These are phyloP conservation scores for Vanrija humicola DNA, from an alignment of 1,284 basidiomycete genomes.

Conservation along the genomic window DNA sequence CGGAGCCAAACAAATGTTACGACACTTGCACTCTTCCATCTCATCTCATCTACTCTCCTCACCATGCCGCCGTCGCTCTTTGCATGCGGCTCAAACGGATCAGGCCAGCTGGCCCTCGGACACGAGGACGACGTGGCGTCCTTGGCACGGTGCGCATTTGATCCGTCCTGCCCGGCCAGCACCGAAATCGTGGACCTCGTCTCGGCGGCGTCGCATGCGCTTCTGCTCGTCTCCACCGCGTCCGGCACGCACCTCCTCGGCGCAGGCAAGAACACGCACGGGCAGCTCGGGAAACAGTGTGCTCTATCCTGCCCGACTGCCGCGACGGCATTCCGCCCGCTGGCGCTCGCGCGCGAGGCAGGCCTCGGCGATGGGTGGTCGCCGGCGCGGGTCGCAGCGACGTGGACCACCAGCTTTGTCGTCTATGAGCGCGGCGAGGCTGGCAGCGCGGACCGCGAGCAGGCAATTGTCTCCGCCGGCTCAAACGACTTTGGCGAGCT, in stretches of 20 bases:
- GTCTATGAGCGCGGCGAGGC: conserved; percentile 32
- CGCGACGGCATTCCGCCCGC: conserved; percentile 24
- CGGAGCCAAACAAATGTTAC: not conserved
- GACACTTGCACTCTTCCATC: not conserved
- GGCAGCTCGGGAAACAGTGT: conserved; percentile 38
- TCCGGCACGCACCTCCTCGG: conserved; percentile 24
- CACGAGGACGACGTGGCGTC: conserved; percentile 58
- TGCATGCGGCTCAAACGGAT: conserved; percentile 71
- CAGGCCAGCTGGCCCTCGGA: conserved; percentile 66
- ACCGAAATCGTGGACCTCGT: conserved; percentile 28
- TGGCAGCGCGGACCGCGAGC: conserved; percentile 37
- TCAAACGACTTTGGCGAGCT: conserved; percentile 77
- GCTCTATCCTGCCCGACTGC: conserved; percentile 22
- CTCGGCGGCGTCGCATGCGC: conserved; percentile 35
- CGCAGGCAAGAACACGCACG: conserved; percentile 41
- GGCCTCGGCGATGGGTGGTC: conserved; percentile 22
- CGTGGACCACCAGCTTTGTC: conserved; percentile 79
- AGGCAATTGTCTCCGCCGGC: conserved; percentile 73
- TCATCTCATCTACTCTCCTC: not conserved
- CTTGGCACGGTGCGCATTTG: conserved; percentile 54
- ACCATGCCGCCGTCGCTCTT: conserved; percentile 40
- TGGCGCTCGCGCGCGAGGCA: conserved; percentile 17
- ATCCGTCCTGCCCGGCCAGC: conserved; percentile 19
- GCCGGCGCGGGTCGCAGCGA: conserved; percentile 55
- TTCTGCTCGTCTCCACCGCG: conserved; percentile 22